Evolutionary conservation across 2,329 filamentous ascomycete genomes (phyloP).

Genomic region (Tolypocladium paradoxum): DNA sequence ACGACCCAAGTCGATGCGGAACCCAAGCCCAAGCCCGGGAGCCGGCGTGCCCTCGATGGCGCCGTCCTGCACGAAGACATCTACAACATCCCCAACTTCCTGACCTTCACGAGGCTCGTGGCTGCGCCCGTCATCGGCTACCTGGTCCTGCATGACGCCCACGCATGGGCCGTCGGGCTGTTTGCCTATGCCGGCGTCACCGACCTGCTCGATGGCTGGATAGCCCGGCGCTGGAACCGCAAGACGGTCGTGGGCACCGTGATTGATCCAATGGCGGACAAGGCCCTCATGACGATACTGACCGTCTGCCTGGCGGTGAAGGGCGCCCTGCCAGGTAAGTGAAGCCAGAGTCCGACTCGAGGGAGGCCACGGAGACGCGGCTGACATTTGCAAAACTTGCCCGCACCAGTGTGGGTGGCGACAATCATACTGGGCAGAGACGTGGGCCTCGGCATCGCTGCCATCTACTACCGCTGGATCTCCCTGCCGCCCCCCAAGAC

Average conservation of each 20-base stretch:
- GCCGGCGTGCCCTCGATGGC: background rate
- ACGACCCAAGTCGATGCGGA: background rate
- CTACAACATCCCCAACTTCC: conserved; percentile 88
- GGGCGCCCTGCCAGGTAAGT: conserved; percentile 65
- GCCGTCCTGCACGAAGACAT: conserved; percentile 65
- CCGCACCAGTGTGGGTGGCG: conserved; percentile 63
- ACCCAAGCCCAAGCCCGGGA: background rate
- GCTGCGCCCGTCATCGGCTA: conserved; percentile 83
- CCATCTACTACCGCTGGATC: conserved; percentile 93
- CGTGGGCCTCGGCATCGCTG: conserved; percentile 68
- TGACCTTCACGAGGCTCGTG: conserved; percentile 77
- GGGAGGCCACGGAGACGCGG: background rate
- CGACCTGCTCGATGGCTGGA: conserved; percentile 87
- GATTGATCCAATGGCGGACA: conserved; percentile 95
- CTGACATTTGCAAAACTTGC: background rate
- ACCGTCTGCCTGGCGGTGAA: conserved; percentile 78
- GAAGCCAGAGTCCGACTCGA: background rate
- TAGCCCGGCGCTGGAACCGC: conserved; percentile 76
- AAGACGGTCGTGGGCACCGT: conserved; percentile 92
- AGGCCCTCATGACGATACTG: conserved; percentile 86
- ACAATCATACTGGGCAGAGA: conserved; percentile 87
- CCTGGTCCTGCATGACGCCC: conserved; percentile 72
- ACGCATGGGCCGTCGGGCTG: conserved; percentile 68
- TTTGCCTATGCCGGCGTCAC: conserved; percentile 89
- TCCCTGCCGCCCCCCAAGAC: conserved; percentile 90